Evolutionary conservation across 108 stramenopile genomes (phyloP).

Genomic region (Nitzschia sp.): DNA sequence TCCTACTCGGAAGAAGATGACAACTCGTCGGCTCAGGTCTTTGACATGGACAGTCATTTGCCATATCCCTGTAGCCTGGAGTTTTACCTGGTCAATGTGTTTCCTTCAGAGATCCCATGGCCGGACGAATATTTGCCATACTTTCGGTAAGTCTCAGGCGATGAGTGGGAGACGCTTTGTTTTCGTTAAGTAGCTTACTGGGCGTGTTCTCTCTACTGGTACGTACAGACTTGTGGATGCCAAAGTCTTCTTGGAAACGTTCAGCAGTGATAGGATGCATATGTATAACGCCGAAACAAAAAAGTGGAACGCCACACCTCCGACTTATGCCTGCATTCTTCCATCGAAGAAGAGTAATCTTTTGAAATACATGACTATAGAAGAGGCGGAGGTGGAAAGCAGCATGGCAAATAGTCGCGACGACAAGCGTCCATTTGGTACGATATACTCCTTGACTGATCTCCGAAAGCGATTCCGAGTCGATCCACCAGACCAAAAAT

Average conservation of each 20-base stretch:
- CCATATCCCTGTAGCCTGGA: constrained; percentile 66
- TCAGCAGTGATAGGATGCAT: constrained; percentile 80
- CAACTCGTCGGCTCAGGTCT: constrained; percentile 3
- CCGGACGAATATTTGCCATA: constrained; percentile 43
- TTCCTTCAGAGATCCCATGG: constrained; percentile 41
- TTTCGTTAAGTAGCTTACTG: not conserved
- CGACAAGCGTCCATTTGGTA: constrained; percentile 8
- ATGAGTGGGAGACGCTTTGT: too few species aligned
- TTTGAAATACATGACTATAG: constrained; percentile 25
- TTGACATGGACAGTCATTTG: constrained; percentile 74
- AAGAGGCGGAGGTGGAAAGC: constrained; percentile 3
- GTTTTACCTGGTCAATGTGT: constrained; percentile 54
- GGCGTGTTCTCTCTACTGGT: not conserved
- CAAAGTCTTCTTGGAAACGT: constrained; percentile 49
- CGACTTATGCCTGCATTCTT: constrained; percentile 55
- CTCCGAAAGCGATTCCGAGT: not conserved
- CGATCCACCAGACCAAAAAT: too few species aligned
- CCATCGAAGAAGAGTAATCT: constrained; percentile 10
- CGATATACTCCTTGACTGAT: constrained; percentile 1
- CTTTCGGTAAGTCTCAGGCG: constrained; percentile 56
- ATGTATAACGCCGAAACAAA: constrained; percentile 61
- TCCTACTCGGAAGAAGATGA: constrained; percentile 4
- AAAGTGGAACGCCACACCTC: constrained; percentile 73
- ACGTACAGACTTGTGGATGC: constrained; percentile 53
- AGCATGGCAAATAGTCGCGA: not conserved